Conservation (phyloP, 768 basidiomycete genomes). For the Mycena latifolia region DNA sequence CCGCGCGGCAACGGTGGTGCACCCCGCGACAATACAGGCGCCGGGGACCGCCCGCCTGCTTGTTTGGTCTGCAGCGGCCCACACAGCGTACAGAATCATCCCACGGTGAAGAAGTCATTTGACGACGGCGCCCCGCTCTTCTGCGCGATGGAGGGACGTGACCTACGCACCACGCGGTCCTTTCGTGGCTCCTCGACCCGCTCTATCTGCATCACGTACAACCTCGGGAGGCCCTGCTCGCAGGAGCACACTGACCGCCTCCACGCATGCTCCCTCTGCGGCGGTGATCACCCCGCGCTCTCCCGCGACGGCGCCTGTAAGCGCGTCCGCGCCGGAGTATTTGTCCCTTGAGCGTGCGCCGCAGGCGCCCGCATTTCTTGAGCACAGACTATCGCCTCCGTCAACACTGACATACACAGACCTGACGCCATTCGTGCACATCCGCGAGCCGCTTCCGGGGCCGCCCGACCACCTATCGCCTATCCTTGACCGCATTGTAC, state of each 20-base stretch:
- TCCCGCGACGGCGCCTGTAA: conserved; percentile 18
- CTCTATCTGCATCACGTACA: conserved; percentile 31
- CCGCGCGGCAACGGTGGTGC: not conserved
- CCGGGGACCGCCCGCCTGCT: not conserved
- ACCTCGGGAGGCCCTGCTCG: conserved; percentile 18
- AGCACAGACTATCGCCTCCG: not conserved
- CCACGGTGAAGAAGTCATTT: not conserved
- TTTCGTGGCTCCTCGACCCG: not conserved
- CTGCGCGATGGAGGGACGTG: not conserved
- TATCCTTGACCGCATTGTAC: conserved; percentile 40
- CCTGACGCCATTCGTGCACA: not conserved
- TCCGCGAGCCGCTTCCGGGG: not conserved
- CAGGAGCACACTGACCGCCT: conserved; percentile 8
- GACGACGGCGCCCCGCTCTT: conserved; percentile 25
- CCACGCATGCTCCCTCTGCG: conserved; percentile 39
- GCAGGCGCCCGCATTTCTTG: not conserved
- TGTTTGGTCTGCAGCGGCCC: conserved; percentile 31
- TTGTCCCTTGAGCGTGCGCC: conserved; percentile 14
- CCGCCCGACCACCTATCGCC: not conserved
- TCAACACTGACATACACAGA: not conserved
- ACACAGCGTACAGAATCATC: conserved; percentile 12
- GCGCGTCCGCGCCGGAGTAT: conserved; percentile 8
- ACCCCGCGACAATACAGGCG: not conserved
- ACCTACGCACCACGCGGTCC: conserved; percentile 2
- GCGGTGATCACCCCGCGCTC: conserved; percentile 35